A percentile compares a stretch with the other conserved stretches of the same genome.
Evolutionary conservation across 495 filamentous ascomycete species (phyloP).

Genomic region (Neurospora sp.): DNA sequence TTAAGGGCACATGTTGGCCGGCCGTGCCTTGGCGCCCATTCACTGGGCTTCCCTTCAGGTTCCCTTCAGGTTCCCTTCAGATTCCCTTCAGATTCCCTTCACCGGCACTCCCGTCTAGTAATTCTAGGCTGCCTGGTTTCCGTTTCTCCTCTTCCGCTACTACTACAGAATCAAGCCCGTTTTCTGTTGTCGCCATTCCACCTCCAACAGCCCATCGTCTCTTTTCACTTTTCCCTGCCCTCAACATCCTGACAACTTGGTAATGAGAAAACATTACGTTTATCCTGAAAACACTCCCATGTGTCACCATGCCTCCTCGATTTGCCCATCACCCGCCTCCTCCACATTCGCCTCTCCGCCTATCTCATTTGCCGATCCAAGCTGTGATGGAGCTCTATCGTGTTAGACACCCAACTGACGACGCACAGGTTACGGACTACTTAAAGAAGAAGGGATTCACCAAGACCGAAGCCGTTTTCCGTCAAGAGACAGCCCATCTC

Average conservation of each 20-base stretch:
- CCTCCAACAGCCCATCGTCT: background rate
- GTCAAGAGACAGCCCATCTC: slow-evolving; percentile 68
- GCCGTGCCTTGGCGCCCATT: background rate
- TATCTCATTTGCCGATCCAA: background rate
- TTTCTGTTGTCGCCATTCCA: background rate
- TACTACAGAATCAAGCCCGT: background rate
- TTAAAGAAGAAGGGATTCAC: slow-evolving; percentile 91
- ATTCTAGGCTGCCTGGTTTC: background rate
- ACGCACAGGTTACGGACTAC: slow-evolving; percentile 80
- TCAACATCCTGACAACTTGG: background rate
- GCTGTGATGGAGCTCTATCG: background rate
- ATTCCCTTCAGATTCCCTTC: background rate
- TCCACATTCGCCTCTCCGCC: background rate
- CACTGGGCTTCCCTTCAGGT: background rate
- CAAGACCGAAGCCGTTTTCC: slow-evolving; percentile 84
- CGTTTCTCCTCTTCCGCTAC: background rate
- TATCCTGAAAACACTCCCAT: background rate
- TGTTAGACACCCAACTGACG: background rate
- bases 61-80: background rate
- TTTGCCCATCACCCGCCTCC: background rate
- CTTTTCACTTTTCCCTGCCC: background rate
- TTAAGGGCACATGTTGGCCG: background rate
- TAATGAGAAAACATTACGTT: background rate
- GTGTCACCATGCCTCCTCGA: background rate
- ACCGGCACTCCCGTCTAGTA: background rate